These are phyloP conservation scores for Candida ascalaphidarum DNA, from an alignment of 805 yeast species.

Conservation along the genomic window DNA sequence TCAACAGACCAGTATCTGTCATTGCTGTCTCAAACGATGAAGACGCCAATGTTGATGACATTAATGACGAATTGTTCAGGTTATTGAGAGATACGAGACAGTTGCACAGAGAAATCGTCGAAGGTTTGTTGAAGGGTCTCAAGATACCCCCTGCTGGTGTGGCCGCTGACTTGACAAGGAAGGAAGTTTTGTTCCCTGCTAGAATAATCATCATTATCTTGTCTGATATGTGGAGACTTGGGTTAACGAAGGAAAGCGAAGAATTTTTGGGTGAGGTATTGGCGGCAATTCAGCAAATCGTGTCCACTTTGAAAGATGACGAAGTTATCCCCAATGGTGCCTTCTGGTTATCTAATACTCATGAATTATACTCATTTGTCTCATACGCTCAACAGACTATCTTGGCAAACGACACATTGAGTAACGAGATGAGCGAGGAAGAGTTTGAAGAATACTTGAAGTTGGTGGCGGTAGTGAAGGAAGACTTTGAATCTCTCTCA, in stretches of 20 bases:
- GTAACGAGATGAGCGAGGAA: constrained; percentile 77
- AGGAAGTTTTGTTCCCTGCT: constrained; percentile 93
- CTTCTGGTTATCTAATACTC: constrained; percentile 95
- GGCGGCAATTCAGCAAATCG: constrained; percentile 78
- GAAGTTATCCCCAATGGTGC: constrained; percentile 89
- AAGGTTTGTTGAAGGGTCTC: constrained; percentile 76
- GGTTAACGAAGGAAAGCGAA: constrained; percentile 87
- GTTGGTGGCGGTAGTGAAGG: constrained; percentile 83
- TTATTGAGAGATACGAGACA: constrained; percentile 62
- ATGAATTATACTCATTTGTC: constrained; percentile 90
- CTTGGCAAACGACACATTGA: constrained; percentile 68
- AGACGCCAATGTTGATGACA: constrained; percentile 51
- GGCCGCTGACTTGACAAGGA: constrained; percentile 72
- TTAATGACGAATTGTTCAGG: constrained; percentile 67
- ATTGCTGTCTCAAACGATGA: constrained; percentile 49
- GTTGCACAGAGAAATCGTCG: constrained; percentile 76
- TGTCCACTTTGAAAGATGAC: constrained; percentile 71
- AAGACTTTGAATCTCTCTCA: constrained; percentile 87
- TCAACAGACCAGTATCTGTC: constrained; percentile 52
- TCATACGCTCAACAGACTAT: constrained; percentile 91
- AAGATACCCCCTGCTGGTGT: constrained; percentile 82
- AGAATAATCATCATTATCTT: constrained; percentile 85
- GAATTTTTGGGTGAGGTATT: constrained; percentile 83
- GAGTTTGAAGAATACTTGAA: constrained; percentile 85
- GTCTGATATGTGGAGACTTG: constrained; percentile 97